These are phyloP conservation scores for Allium cepa DNA, from an alignment of 106 monocot genomes.

Conservation along the genomic window DNA sequence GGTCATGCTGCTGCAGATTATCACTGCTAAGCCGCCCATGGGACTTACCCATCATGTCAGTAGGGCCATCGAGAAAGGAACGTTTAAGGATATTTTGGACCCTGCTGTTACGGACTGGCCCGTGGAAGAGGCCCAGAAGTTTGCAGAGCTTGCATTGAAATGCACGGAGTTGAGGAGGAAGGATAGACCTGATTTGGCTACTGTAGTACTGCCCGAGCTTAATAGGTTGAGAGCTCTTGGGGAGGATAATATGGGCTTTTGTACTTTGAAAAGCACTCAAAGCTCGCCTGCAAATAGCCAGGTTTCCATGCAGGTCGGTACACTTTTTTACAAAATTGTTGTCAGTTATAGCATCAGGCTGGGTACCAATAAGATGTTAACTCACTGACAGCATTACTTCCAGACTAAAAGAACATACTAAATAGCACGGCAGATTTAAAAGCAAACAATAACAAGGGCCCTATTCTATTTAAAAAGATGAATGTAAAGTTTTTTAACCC, in stretches of 20 bases:
- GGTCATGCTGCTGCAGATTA: constrained; percentile 21
- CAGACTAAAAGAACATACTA: not conserved
- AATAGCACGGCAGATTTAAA: not conserved
- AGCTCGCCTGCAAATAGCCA: constrained; percentile 23
- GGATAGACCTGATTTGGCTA: constrained; percentile 22
- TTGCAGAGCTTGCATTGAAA: constrained; percentile 11
- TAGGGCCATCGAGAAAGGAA: constrained; percentile 12
- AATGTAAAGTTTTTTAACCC: not conserved
- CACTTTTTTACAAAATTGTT: not conserved
- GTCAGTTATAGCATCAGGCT: not conserved
- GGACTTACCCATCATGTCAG: constrained; percentile 18
- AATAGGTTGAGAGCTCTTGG: constrained; percentile 13
- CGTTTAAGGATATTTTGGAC: constrained; percentile 14
- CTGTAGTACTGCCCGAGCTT: constrained; percentile 18
- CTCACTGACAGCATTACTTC: not conserved
- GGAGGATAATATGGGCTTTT: constrained; percentile 9
- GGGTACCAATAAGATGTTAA: not conserved
- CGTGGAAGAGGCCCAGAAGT: constrained; percentile 11
- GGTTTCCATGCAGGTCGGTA: constrained; percentile 1
- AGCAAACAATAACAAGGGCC: not conserved
- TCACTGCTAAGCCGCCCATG: constrained; percentile 22
- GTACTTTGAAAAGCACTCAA: constrained; percentile 1
- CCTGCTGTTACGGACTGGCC: constrained; percentile 22
- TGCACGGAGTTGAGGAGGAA: constrained; percentile 26
- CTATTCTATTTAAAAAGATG: no score